Conservation (phyloP, 495 filamentous ascomycete species). For the Tirmania nivea region DNA sequence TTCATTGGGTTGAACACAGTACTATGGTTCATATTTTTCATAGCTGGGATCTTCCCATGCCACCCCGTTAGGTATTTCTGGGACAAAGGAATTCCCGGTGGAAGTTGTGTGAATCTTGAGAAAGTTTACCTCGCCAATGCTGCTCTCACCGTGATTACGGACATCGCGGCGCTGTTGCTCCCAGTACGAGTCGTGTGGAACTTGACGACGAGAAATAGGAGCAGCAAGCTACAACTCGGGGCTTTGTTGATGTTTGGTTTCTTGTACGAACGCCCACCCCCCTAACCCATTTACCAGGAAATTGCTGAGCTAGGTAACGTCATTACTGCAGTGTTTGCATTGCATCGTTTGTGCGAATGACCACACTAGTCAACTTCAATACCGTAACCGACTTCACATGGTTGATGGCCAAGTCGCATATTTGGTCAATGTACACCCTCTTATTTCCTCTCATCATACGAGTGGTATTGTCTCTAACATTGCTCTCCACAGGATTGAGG, state of each 20-base stretch:
- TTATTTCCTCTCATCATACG: neutral
- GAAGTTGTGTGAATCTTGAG: neutral
- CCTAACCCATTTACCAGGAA: too few relatives aligned
- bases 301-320: too few relatives aligned
- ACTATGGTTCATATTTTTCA: neutral
- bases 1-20: neutral
- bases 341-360: neutral
- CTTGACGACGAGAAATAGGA: neutral
- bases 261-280: neutral
- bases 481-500: neutral
- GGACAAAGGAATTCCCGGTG: neutral
- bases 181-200: neutral
- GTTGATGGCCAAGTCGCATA: neutral
- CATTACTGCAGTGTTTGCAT: neutral
- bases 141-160: neutral
- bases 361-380: neutral
- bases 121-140: neutral
- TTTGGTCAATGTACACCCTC: neutral
- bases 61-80: neutral
- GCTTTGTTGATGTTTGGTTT: neutral
- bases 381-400: neutral
- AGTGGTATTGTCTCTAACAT: neutral
- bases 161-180: neutral
- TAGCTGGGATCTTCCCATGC: neutral
- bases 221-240: neutral